These are phyloP conservation scores for Astragalus membranaceus DNA, from an alignment of 306 rosid genomes.

Conservation along the genomic window DNA sequence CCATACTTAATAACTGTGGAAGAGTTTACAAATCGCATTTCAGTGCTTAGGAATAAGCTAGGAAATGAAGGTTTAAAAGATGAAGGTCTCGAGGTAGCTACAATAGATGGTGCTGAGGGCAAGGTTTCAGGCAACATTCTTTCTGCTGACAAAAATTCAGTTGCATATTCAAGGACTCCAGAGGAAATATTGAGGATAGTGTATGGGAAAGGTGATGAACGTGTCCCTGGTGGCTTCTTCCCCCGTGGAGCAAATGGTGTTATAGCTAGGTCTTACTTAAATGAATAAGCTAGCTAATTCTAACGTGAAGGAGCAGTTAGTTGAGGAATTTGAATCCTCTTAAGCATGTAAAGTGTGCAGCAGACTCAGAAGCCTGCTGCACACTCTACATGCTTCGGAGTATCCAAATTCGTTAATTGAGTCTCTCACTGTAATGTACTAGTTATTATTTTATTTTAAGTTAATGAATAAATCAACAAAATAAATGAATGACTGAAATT, in stretches of 20 bases:
- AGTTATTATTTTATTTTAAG: too few species aligned
- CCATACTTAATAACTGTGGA: slow-evolving; percentile 53
- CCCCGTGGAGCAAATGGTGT: slow-evolving; percentile 66
- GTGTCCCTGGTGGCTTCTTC: slow-evolving; percentile 62
- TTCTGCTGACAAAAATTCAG: slow-evolving; percentile 40
- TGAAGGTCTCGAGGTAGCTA: slow-evolving; percentile 60
- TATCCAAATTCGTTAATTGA: too few species aligned
- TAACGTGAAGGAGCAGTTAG: too few species aligned
- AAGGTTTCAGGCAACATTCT: slow-evolving; percentile 44
- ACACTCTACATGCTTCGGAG: too few species aligned
- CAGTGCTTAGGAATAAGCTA: slow-evolving; percentile 45
- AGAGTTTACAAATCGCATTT: slow-evolving; percentile 58
- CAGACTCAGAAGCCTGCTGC: too few species aligned
- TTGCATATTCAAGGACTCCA: slow-evolving; percentile 53
- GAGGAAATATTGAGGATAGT: slow-evolving; percentile 66
- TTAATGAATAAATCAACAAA: too few species aligned
- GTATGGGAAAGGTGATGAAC: slow-evolving; percentile 51
- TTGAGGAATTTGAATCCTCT: too few species aligned
- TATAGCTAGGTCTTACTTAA: slow-evolving; percentile 44
- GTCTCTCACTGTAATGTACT: too few species aligned
- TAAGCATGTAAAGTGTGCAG: too few species aligned
- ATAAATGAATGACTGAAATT: too few species aligned
- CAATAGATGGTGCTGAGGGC: slow-evolving; percentile 38
- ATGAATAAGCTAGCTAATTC: too few species aligned
- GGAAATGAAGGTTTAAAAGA: slow-evolving; percentile 58